A percentile compares a stretch with the other conserved stretches of the same genome.
Conservation (phyloP, 495 filamentous ascomycete species). For the Penicillium turbatum region DNA sequence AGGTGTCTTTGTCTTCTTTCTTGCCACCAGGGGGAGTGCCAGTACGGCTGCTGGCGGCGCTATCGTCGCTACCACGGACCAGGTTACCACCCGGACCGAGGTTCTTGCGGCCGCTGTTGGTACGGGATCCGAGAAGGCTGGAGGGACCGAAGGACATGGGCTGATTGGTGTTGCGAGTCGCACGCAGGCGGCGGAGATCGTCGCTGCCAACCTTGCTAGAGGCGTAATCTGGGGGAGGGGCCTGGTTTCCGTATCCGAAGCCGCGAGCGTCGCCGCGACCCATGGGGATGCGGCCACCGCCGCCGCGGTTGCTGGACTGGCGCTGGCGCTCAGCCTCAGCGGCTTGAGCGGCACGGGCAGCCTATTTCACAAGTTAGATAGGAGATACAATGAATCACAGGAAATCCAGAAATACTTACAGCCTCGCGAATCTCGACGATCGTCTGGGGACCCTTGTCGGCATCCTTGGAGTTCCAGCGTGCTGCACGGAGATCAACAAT, state of each 20-base stretch:
- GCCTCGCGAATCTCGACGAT: constrained; percentile 86
- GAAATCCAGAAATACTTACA: constrained; percentile 42
- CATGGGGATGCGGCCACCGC: constrained; percentile 58
- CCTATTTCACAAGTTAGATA: constrained; percentile 43
- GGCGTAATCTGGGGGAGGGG: constrained; percentile 63
- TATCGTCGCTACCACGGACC: constrained; percentile 70
- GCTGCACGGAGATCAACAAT: constrained; percentile 73
- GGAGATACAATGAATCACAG: neutral
- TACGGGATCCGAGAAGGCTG: constrained; percentile 74
- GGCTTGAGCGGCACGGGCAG: constrained; percentile 62
- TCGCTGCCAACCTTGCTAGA: constrained; percentile 82
- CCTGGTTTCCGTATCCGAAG: constrained; percentile 61
- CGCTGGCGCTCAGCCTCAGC: constrained; percentile 52
- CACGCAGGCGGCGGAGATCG: constrained; percentile 76
- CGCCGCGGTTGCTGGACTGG: constrained; percentile 48
- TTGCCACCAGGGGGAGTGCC: constrained; percentile 73
- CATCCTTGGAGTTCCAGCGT: constrained; percentile 79
- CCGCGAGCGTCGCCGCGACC: constrained; percentile 85
- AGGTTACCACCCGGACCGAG: constrained; percentile 68
- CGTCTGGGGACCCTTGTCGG: constrained; percentile 90
- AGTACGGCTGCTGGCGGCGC: constrained; percentile 77
- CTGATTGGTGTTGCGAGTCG: constrained; percentile 58
- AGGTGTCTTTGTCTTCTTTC: constrained; percentile 62
- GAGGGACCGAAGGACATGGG: constrained; percentile 63
- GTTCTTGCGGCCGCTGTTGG: constrained; percentile 76